Conservation (phyloP, 2,329 filamentous ascomycete genomes). For the Trichoderma asperellum region DNA sequence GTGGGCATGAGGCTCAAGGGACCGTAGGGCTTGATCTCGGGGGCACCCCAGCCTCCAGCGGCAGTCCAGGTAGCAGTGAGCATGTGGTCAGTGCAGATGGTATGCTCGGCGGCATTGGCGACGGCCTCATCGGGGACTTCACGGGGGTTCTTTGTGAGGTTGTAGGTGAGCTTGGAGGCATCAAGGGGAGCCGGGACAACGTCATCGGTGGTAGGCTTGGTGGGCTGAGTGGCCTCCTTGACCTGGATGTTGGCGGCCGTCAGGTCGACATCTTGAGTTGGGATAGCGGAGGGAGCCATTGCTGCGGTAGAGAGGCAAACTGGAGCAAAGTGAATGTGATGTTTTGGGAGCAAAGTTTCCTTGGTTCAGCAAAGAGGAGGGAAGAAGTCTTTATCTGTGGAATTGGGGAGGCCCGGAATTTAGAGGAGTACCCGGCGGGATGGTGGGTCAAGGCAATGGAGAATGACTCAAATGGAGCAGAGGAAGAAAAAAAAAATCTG, state of each 20-base stretch:
- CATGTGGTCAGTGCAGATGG: conserved; percentile 85
- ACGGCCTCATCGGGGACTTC: conserved; percentile 55
- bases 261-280: conserved; percentile 54
- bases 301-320: conserved; percentile 23
- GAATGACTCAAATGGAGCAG: conserved; percentile 21
- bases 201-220: conserved; percentile 37
- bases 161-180: conserved; percentile 64
- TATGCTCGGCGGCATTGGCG: conserved; percentile 54
- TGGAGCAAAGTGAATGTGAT: background rate
- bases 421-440: conserved; percentile 11
- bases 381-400: background rate
- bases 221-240: conserved; percentile 48
- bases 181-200: conserved; percentile 62
- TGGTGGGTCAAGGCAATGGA: conserved; percentile 23
- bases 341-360: background rate
- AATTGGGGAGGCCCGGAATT: background rate
- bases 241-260: conserved; percentile 57
- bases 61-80: conserved; percentile 71
- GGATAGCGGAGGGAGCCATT: conserved; percentile 56
- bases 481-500: conserved; percentile 2
- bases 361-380: background rate
- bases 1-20: conserved; percentile 79
- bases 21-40: conserved; percentile 76
- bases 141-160: conserved; percentile 54
- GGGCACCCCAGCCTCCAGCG: conserved; percentile 70